phyloP scores from a whole-genome alignment of 1,284 basidiomycete species.

The Papiliotrema fonsecae region DNA sequence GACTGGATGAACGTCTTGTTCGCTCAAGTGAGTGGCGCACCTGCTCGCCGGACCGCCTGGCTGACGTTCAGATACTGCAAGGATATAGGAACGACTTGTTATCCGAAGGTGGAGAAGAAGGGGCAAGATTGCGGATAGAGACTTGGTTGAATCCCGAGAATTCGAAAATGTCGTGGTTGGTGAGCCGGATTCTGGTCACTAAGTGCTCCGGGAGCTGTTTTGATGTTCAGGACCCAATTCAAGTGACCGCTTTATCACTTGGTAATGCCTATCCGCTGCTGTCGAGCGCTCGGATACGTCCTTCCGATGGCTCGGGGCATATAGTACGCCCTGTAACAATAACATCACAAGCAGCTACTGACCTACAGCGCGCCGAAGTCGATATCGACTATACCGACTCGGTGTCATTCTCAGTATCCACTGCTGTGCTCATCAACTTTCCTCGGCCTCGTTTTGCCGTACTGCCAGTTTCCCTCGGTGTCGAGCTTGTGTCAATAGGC shows the following conservation, averaged over 20 bases:
- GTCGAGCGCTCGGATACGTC: slow-evolving; percentile 54
- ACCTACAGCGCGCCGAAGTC: slow-evolving; percentile 51
- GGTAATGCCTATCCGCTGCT: slow-evolving; percentile 53
- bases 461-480: slow-evolving; percentile 53
- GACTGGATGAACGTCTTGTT: slow-evolving; percentile 58
- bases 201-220: neutral
- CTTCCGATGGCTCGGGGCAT: slow-evolving; percentile 52
- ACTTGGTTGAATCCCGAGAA: slow-evolving; percentile 47
- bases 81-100: slow-evolving; percentile 48
- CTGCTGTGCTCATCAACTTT: slow-evolving; percentile 56
- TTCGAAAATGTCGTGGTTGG: slow-evolving; percentile 39
- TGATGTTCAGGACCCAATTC: slow-evolving; percentile 49
- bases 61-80: slow-evolving; percentile 36
- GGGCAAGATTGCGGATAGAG: slow-evolving; percentile 46
- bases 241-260: slow-evolving; percentile 54
- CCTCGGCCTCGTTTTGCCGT: slow-evolving; percentile 56
- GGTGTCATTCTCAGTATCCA: slow-evolving; percentile 53
- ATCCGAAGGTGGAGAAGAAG: slow-evolving; percentile 47
- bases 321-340: slow-evolving; percentile 40
- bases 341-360: neutral
- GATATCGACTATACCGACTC: slow-evolving; percentile 56
- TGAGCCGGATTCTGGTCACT: slow-evolving; percentile 11
- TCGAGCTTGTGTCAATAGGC: slow-evolving; percentile 54
- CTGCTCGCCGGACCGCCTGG: neutral
- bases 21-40: slow-evolving; percentile 49